phyloP scores from a whole-genome alignment of 177 flowering plant genomes.

The Vitis hybrid region DNA sequence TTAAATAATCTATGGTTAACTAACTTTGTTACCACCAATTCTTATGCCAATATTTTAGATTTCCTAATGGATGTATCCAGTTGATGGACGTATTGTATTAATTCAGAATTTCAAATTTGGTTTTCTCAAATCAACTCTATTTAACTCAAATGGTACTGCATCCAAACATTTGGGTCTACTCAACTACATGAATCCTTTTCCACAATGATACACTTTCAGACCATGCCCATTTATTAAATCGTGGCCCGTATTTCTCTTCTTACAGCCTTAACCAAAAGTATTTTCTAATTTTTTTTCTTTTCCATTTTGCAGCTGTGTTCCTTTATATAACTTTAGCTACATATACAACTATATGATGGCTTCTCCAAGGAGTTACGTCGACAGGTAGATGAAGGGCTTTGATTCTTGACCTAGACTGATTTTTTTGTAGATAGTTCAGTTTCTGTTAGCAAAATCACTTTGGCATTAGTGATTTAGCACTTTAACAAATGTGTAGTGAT shows the following conservation, averaged over 20 bases:
- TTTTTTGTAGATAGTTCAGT: constrained; percentile 1
- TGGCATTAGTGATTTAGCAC: neutral
- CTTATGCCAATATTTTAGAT: neutral
- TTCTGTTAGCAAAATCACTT: constrained; percentile 1
- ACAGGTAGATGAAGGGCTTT: constrained; percentile 59
- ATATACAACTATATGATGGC: constrained; percentile 75
- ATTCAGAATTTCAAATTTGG: neutral
- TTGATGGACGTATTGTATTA: neutral
- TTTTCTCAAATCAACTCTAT: neutral
- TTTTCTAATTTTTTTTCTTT: neutral
- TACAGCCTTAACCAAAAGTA: neutral
- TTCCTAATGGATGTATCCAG: neutral
- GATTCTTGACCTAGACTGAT: constrained; percentile 7
- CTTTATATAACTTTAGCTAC: constrained; percentile 88
- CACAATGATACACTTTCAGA: neutral
- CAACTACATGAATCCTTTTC: neutral
- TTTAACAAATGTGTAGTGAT: neutral
- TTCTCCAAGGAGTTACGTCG: constrained; percentile 91
- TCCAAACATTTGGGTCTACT: neutral
- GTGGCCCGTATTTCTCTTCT: neutral
- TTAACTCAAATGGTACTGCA: neutral
- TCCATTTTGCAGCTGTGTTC: constrained; percentile 75
- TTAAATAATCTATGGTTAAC: neutral
- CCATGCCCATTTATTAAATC: neutral
- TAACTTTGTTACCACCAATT: neutral